Percentiles rank a stretch among this genome's conserved stretches.
Evolutionary conservation across 1,284 basidiomycete genomes (phyloP).

Genomic region (Cryptococcus floricola): DNA sequence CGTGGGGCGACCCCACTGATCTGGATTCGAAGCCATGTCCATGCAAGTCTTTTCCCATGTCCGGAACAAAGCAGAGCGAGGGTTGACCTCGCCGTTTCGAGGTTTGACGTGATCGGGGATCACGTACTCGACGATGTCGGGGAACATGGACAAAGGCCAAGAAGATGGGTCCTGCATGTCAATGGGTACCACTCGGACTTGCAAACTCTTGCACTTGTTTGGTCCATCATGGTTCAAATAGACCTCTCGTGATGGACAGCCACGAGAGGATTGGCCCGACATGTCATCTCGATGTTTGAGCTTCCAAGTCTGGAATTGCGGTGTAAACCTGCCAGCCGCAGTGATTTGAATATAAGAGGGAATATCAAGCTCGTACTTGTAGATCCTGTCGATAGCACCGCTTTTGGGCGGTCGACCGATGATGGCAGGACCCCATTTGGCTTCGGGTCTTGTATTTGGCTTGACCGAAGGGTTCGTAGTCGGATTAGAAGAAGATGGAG

Average conservation of each 20-base stretch:
- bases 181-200: background rate
- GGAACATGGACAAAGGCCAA: background rate
- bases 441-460: background rate
- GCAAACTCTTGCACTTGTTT: background rate
- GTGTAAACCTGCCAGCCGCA: background rate
- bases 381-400: background rate
- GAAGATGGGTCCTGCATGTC: background rate
- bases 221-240: background rate
- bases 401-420: background rate
- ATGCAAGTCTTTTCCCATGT: background rate
- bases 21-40: background rate
- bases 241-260: background rate
- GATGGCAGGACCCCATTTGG: background rate
- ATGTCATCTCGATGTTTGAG: background rate
- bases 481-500: too few species aligned
- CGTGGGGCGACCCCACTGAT: conserved; percentile 7
- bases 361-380: background rate
- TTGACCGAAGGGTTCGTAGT: too few species aligned
- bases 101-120: background rate
- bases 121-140: background rate
- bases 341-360: background rate
- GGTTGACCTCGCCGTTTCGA: background rate
- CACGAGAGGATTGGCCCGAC: background rate
- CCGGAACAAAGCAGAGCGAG: too few species aligned
- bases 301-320: background rate